Base-by-base conservation (phyloP, 352 stramenopile species). In the Stramenopiles sp. region DNA sequence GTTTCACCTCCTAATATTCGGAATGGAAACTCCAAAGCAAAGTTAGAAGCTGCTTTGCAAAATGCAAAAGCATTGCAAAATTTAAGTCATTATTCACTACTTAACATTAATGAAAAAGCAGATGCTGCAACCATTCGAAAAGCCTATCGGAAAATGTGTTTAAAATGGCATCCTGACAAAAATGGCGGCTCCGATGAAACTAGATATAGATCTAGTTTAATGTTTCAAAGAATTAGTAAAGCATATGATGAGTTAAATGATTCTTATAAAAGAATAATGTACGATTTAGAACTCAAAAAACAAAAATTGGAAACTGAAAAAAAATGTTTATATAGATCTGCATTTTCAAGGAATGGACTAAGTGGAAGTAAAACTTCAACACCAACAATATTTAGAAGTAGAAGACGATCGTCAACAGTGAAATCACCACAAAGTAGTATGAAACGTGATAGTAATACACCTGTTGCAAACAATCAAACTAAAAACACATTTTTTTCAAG, bases 141-240 rank as follows among this genome's bases (percentile, higher is more conserved):
- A 19, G 24, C 43, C 3, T 54, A 50, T 28, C 48, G 48, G 10
- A 45, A 50, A 17, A 22, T 28, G n/a, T 48, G 48, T 20, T 40
- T 56, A 10, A 39, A 37, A 19, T 54, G 48, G 48, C 48, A 54
- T 26, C 48, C 48, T 3, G 48, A 54, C 40, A 54, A 54, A 43
- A 42, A 54, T 24, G 15, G 19, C 17, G 37, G 19, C 2, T 43
- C 8, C 10, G 42, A 23, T 12, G 48, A 54, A n/a, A 40, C 54
- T n/a, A 50, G 3, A 20, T 40, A 38, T 21, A 42, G 48, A 10
- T 47, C 48, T 2, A 44, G 19, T 7, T 50, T 42, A 7, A 51
- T 52, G 37, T 56, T 54, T 41, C 47, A 49, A 37, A 23, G 28
- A 7, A 52, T 54, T 34, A 52, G 48, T 38, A 26, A 55, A 28